Percentiles rank a stretch among this genome's conserved stretches.
Evolutionary conservation across 2,329 filamentous ascomycete species (phyloP).

Genomic region (Colletotrichum lupini): DNA sequence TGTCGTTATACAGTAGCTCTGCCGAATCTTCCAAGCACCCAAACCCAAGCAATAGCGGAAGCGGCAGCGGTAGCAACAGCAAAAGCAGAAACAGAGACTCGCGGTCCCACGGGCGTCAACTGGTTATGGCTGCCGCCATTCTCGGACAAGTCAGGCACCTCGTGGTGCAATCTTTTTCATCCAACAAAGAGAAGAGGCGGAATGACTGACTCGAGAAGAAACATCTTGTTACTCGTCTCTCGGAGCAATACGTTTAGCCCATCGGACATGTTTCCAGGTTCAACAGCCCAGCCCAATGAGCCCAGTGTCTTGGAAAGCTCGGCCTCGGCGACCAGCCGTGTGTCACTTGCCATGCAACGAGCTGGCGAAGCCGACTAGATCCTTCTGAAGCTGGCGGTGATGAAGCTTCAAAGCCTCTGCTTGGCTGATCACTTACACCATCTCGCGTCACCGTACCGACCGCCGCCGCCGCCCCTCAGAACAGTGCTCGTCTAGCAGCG

Average conservation of each 20-base stretch:
- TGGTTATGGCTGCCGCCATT: constrained; percentile 18
- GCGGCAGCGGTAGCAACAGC: background rate
- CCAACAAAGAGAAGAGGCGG: constrained; percentile 30
- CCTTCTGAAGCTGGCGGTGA: background rate
- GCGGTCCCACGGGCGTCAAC: constrained; percentile 7
- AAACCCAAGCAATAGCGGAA: background rate
- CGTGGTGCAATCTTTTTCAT: constrained; percentile 22
- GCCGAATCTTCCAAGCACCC: constrained; percentile 17
- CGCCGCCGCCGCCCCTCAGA: constrained; percentile 7
- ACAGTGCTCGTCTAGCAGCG: background rate
- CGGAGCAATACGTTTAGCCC: constrained; percentile 26
- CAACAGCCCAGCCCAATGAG: background rate
- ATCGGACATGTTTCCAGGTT: constrained; percentile 1
- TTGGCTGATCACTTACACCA: constrained; percentile 32
- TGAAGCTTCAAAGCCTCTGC: constrained; percentile 20
- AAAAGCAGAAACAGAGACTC: background rate
- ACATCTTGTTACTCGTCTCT: constrained; percentile 28
- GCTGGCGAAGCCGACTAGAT: background rate
- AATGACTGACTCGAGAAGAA: constrained; percentile 33
- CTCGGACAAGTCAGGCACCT: constrained; percentile 32
- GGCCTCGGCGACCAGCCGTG: constrained; percentile 4
- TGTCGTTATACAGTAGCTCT: background rate
- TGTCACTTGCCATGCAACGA: background rate
- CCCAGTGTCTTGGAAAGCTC: background rate
- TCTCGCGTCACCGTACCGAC: constrained; percentile 16